Evolutionary conservation across 2,329 filamentous ascomycete species (phyloP).

Genomic region (Cercospora sojina): DNA sequence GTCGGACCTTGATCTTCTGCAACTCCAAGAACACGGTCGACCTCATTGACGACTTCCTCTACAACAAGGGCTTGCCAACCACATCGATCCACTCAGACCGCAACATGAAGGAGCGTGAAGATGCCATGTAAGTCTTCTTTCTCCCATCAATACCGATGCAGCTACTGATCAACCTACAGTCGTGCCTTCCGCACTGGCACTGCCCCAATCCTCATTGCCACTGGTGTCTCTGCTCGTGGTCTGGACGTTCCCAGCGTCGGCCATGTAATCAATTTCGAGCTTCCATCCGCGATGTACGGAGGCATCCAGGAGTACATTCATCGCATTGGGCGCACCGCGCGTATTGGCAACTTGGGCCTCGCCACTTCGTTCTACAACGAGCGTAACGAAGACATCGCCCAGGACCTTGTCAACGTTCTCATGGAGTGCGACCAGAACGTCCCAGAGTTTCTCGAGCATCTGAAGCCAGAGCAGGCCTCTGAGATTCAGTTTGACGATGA

Average conservation of each 20-base stretch:
- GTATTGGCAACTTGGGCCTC: constrained; percentile 82
- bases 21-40: constrained; percentile 79
- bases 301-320: constrained; percentile 93
- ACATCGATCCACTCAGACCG: constrained; percentile 87
- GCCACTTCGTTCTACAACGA: constrained; percentile 89
- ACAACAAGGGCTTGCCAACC: constrained; percentile 70
- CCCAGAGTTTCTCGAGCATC: constrained; percentile 74
- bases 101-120: constrained; percentile 87
- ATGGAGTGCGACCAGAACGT: constrained; percentile 75
- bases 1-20: constrained; percentile 85
- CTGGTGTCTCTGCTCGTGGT: constrained; percentile 66
- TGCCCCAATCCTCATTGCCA: constrained; percentile 79
- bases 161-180: constrained; percentile 37
- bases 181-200: constrained; percentile 75
- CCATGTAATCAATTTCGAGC: constrained; percentile 91
- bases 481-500: constrained; percentile 56
- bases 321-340: constrained; percentile 91
- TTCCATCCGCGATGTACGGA: constrained; percentile 72
- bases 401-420: constrained; percentile 74
- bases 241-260: constrained; percentile 76
- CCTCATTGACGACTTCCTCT: constrained; percentile 82
- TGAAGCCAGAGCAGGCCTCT: constrained; percentile 58
- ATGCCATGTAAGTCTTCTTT: constrained; percentile 65
- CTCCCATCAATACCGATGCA: not conserved
- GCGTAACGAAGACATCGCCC: constrained; percentile 68